These are phyloP conservation scores for Rhodomyrtus tomentosa DNA, from an alignment of 345 rosid genomes.

Conservation along the genomic window DNA sequence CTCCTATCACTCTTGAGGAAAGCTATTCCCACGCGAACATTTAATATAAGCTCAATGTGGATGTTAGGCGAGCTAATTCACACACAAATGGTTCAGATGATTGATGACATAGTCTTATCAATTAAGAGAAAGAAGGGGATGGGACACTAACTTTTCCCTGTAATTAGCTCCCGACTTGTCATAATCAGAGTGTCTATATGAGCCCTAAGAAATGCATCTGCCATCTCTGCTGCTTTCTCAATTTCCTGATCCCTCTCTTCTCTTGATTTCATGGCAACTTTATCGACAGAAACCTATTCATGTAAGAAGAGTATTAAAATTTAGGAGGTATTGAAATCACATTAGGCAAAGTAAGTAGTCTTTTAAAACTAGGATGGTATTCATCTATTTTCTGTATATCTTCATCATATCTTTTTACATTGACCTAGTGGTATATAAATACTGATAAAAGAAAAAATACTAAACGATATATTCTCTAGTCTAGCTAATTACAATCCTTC, in stretches of 20 bases:
- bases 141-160: slow-evolving; percentile 57
- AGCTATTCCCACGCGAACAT: rapidly evolving
- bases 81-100: background rate
- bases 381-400: too few species aligned
- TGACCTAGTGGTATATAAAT: too few species aligned
- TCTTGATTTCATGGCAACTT: slow-evolving; percentile 62
- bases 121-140: background rate
- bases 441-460: too few species aligned
- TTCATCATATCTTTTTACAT: too few species aligned
- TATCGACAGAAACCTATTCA: slow-evolving; percentile 70
- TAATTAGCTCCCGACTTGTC: slow-evolving; percentile 89
- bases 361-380: too few species aligned
- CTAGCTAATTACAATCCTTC: too few species aligned
- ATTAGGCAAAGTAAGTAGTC: too few species aligned
- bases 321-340: too few species aligned
- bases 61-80: too few species aligned
- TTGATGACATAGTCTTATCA: background rate
- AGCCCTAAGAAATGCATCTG: slow-evolving; percentile 45
- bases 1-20: too few species aligned
- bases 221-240: slow-evolving; percentile 65
- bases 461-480: too few species aligned
- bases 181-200: slow-evolving; percentile 67
- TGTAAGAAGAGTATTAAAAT: background rate
- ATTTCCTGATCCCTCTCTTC: slow-evolving; percentile 76
- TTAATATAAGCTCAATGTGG: too few species aligned